Percentiles rank a stretch among this genome's conserved stretches.
These are phyloP conservation scores for Chernovozyma aurita DNA, from an alignment of 1,139 yeast genomes.

Conservation along the genomic window DNA sequence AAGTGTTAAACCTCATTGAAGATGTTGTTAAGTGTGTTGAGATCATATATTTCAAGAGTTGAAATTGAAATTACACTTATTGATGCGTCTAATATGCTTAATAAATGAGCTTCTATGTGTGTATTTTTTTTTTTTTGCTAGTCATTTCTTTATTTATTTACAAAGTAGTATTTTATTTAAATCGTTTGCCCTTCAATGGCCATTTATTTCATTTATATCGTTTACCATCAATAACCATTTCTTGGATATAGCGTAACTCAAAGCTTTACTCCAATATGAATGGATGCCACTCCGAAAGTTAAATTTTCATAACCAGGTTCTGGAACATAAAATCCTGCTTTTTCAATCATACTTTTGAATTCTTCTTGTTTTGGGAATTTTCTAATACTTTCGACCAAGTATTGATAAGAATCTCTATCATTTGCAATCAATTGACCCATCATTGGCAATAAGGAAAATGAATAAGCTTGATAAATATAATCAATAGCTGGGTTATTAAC, in stretches of 20 bases:
- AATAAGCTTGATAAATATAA: constrained; percentile 78
- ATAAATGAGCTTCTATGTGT: no score
- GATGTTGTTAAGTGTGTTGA: constrained; percentile 22
- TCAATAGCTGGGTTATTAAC: constrained; percentile 79
- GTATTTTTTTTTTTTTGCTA: no score
- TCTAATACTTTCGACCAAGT: constrained; percentile 88
- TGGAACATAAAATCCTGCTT: constrained; percentile 86
- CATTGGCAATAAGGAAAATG: constrained; percentile 81
- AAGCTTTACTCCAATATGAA: constrained; percentile 90
- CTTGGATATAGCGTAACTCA: no score
- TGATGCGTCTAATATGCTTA: no score
- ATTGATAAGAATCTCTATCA: constrained; percentile 93
- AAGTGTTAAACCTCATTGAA: constrained; percentile 29
- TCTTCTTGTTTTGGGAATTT: constrained; percentile 90
- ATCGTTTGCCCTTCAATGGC: no score
- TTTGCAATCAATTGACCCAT: constrained; percentile 95
- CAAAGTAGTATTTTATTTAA: background rate
- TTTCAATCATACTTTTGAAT: constrained; percentile 85
- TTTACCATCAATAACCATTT: no score
- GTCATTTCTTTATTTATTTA: background rate
- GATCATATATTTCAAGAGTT: constrained; percentile 6
- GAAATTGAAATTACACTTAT: constrained; percentile 22
- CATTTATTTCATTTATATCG: constrained; percentile 2
- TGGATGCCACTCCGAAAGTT: constrained; percentile 95
- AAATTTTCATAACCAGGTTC: constrained; percentile 91